These are phyloP conservation scores for Oenanthe sinensis DNA, from an alignment of 129 eudicot species.

Conservation along the genomic window DNA sequence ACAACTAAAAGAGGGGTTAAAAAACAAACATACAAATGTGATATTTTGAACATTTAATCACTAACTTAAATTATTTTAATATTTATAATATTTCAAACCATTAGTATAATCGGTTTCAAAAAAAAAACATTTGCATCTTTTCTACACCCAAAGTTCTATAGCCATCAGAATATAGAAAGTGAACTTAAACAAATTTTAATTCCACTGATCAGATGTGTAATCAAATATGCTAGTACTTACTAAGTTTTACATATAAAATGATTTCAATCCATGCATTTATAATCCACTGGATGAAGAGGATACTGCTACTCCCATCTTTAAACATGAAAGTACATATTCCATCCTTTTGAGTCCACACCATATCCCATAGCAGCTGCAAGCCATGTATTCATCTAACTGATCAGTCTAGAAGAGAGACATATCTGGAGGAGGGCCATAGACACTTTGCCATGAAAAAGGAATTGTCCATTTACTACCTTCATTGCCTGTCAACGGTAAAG, in stretches of 20 bases:
- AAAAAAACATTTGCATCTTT: no score
- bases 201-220: not conserved
- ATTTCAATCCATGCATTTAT: not conserved
- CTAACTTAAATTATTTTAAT: no score
- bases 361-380: not conserved
- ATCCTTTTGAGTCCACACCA: not conserved
- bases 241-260: not conserved
- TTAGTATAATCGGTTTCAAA: no score
- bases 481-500: conserved; percentile 35
- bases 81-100: not conserved
- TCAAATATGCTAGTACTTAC: not conserved
- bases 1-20: no score
- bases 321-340: not conserved
- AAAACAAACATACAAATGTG: no score
- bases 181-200: not conserved
- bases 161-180: no score
- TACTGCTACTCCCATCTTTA: not conserved
- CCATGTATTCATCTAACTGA: not conserved
- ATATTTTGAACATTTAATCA: not conserved
- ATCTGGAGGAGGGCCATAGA: conserved; percentile 97
- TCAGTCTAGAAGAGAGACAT: conserved; percentile 57
- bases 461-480: conserved; percentile 62
- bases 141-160: not conserved
- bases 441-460: conserved; percentile 90
- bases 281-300: not conserved